Evolutionary conservation across 805 yeast genomes (phyloP), one percentile per base, ranked within the genome.

Genomic region (Lipomyces spencermartinsiae): DNA sequence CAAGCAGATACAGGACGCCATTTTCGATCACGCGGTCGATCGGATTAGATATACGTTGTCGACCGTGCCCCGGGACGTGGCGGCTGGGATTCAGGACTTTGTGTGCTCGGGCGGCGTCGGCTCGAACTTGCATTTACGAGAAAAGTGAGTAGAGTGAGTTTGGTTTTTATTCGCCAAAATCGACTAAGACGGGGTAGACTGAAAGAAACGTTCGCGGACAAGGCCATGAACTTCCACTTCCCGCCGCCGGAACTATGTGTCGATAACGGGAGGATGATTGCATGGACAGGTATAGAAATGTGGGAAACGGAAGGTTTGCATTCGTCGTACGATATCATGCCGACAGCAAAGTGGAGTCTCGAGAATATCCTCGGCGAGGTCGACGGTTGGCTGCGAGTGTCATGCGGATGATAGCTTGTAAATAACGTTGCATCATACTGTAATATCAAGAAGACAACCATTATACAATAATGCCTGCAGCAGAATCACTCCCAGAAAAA

Each of bases 71-170:
- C 14, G 9, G 5, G 31, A 22, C 3, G 25, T 58, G 7, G 51
- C 46, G 57, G 56, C 25, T 22, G 34, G 62, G 10, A 83, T 86
- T 12, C 76, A 79, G 16, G 84, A 85, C 72, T 84, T 93, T 74
- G 91, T 95, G 0, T 87, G 93, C 65, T 90, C 98, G 0, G 99
- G 99, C 9, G 99, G 99, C 5, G 99, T 95, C 0, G 97, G 94
- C 0, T 88, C 97, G 0, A 95, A 93, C 75, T 61, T 75, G 57
- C 77, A 80, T 35, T 78, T 92, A 16, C 80, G 97, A 63, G 68
- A 77, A 7, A 83, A 83, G 79, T 76, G 82, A 3, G 77, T 87
- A n/a, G n/a, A n/a, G n/a, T n/a, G n/a, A n/a, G n/a, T n/a, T n/a
- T n/a, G n/a, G n/a, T n/a, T n/a, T n/a, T n/a, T n/a, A n/a, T n/a